Conservation (phyloP, 2,329 filamentous ascomycete species). For the Escovopsis sp. region DNA sequence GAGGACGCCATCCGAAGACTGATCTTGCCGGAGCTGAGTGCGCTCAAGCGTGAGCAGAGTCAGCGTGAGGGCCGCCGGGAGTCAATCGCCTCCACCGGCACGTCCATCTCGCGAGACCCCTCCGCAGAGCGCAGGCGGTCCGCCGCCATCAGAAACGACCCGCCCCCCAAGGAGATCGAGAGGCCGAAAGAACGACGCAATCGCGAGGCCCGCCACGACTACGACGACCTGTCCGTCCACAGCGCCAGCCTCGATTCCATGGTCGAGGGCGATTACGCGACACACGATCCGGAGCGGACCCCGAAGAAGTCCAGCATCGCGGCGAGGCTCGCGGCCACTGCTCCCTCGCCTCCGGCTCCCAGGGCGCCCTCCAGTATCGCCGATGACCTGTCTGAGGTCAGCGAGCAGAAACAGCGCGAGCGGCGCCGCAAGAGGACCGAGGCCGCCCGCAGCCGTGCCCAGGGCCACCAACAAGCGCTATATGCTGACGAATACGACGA, state of each 20-base stretch:
- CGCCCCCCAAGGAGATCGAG: slow-evolving; percentile 41
- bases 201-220: slow-evolving; percentile 40
- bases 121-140: slow-evolving; percentile 49
- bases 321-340: slow-evolving; percentile 30
- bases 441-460: slow-evolving; percentile 28
- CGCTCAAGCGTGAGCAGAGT: slow-evolving; percentile 80
- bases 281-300: slow-evolving; percentile 26
- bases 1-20: slow-evolving; percentile 84
- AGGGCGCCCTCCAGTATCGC: slow-evolving; percentile 20
- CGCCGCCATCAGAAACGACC: slow-evolving; percentile 4
- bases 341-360: slow-evolving; percentile 24
- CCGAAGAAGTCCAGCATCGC: slow-evolving; percentile 30
- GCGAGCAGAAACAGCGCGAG: slow-evolving; percentile 36
- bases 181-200: slow-evolving; percentile 31
- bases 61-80: slow-evolving; percentile 56
- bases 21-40: slow-evolving; percentile 82
- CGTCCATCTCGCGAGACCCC: slow-evolving; percentile 36
- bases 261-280: slow-evolving; percentile 21
- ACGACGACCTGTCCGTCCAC: slow-evolving; percentile 33
- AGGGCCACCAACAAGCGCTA: slow-evolving; percentile 24
- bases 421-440: slow-evolving; percentile 39
- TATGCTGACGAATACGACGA: slow-evolving; percentile 38
- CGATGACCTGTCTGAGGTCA: slow-evolving; percentile 27
- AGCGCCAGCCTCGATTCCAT: slow-evolving; percentile 33
- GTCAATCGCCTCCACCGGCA: slow-evolving; percentile 44